Evolutionary conservation across 2,329 filamentous ascomycete genomes (phyloP), one percentile per base, ranked within the genome.

Genomic region (Xylariaceae sp.): DNA sequence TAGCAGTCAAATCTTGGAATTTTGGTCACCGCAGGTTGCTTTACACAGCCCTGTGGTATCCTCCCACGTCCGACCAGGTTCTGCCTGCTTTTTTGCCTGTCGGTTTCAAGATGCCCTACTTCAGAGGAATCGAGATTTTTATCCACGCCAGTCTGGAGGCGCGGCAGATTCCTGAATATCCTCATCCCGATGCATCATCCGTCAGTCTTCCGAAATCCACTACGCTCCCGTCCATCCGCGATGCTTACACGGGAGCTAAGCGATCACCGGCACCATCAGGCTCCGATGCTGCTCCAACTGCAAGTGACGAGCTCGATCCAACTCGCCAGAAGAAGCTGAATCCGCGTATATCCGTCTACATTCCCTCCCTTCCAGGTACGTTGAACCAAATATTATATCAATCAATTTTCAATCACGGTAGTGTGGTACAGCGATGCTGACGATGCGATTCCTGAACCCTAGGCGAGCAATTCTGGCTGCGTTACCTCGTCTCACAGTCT

Each of bases 381-480:
- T 6, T 31, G 12, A 24, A n/a, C n/a, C n/a, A n/a, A n/a, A n/a
- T n/a, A n/a, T n/a, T n/a, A n/a, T n/a, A n/a, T n/a, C n/a, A n/a
- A n/a, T n/a, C n/a, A n/a, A n/a, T n/a, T n/a, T n/a, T n/a, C n/a
- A n/a, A n/a, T n/a, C n/a, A n/a, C n/a, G n/a, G n/a, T n/a, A n/a
- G n/a, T 26, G 18, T 27, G 13, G 26, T 21, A 9, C 15, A 11
- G 16, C 3, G 4, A 9, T 27, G 11, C 33, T 50, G 11, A 51
- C 27, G 13, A 4, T 7, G n/a, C n/a, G n/a, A n/a, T n/a, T n/a
- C n/a, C 15, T 16, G 3, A 12, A 19, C 26, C 24, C 7, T 34
- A 77, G 74, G 69, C 2, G 62, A 67, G 11, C 68, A 67, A n/a
- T 79, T 79, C 44, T 69, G 65, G 48, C 56, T 80, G 29, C 64